Base-by-base conservation (phyloP, 73 alveolate species). In the Paraurostyla sp. region DNA sequence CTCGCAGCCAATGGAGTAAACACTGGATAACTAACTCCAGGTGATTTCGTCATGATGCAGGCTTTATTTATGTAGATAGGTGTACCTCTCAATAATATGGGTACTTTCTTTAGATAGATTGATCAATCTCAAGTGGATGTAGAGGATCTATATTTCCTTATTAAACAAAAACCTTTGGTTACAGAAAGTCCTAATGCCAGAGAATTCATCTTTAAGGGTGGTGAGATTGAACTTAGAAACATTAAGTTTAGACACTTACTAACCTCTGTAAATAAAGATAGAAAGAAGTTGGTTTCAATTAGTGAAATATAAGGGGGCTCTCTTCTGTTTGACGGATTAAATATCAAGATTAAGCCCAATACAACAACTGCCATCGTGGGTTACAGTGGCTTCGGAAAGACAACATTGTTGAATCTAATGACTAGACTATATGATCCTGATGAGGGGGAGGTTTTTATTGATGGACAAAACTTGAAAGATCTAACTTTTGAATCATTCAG, bases 321-420 rank as follows among this genome's bases (percentile, higher is more conserved):
- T 16, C 20, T 13, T 35, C 59, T 96, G 22, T 92, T 94, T 42
- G 73, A 93, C 7, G 89, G 78, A 54, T 40, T 96, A 33, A 84
- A 78, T 69, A 63, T 96, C 23, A 59, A 52, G 2, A 90, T 96
- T 0, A 71, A 73, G 54, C 93, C 95, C 0, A 96, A 96, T 0
- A 89, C 92, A n/a, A 83, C 97, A 63, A 93, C 89, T 62, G 97
- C 98, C 0, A 76, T 96, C 43, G 98, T 96, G 0, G 99, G 99
- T 3, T 94, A 94, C 73, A 73, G 95, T 62, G 99, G 99, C 0
- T 84, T 91, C 30, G 99, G 99, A 0, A 96, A 96, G 63, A 90
- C 98, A 0, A 96, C 98, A 0, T 46, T 96, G 48, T 85, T 96
- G 81, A 92, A 96, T 71, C 41, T 96, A 80, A 80, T 96, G 29